phyloP scores from a whole-genome alignment of 768 basidiomycete species.

The Amanita fuliginea region DNA sequence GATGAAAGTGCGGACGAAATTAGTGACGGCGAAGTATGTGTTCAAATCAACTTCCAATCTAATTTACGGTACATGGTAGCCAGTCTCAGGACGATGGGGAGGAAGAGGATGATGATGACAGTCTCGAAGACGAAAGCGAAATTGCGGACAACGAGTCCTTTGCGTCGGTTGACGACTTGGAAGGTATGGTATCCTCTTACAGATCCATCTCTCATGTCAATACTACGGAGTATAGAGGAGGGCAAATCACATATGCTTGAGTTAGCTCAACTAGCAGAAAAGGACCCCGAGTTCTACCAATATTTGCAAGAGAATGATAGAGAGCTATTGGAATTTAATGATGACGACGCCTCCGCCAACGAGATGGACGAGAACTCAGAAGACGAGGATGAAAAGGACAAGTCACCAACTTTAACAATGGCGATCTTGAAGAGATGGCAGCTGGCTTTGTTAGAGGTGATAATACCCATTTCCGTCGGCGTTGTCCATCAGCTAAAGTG shows the following conservation, averaged over 20 bases:
- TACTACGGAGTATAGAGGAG: conserved; percentile 37
- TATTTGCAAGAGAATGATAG: conserved; percentile 93
- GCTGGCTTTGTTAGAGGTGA: conserved; percentile 74
- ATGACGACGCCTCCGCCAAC: conserved; percentile 23
- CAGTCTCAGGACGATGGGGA: conserved; percentile 15
- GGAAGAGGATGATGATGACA: conserved; percentile 11
- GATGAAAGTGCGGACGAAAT: conserved; percentile 41
- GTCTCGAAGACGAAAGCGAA: conserved; percentile 24
- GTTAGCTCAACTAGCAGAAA: conserved; percentile 81
- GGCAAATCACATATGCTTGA: conserved; percentile 69
- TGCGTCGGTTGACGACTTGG: conserved; percentile 70
- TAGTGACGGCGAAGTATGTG: conserved; percentile 19
- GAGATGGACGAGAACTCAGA: conserved; percentile 11
- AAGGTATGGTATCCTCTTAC: conserved; percentile 22
- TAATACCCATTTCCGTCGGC: conserved; percentile 10
- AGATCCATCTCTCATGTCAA: neutral
- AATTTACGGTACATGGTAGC: conserved; percentile 6
- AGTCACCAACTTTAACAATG: conserved; percentile 52
- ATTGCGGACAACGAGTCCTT: conserved; percentile 52
- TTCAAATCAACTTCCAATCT: neutral
- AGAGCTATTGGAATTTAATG: conserved; percentile 78
- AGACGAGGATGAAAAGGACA: conserved; percentile 27
- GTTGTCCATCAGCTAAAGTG: neutral
- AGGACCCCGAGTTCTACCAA: conserved; percentile 99
- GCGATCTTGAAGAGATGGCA: conserved; percentile 77